phyloP scores from a whole-genome alignment of 1,139 yeast species.

The Taphrina wiesneri region DNA sequence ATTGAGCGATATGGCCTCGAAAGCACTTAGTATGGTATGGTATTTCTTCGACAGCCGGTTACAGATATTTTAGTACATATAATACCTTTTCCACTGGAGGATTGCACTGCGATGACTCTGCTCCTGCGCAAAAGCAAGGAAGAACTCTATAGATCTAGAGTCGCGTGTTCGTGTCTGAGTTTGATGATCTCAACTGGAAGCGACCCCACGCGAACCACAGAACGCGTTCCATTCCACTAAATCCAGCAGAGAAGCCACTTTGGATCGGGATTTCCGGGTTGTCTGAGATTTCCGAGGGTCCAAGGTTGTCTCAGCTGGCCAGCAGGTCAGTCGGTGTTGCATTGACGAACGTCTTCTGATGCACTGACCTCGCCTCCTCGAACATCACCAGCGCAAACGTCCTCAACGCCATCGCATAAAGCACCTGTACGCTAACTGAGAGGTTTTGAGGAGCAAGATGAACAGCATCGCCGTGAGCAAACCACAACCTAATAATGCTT shows the following conservation, averaged over 20 bases:
- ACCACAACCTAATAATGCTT: slow-evolving; percentile 11
- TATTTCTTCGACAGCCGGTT: not conserved
- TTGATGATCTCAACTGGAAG: not conserved
- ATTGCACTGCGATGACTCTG: not conserved
- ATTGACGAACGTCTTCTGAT: too few relatives aligned
- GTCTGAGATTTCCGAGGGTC: not conserved
- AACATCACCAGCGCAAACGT: too few relatives aligned
- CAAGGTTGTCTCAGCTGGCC: too few relatives aligned
- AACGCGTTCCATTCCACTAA: too few relatives aligned
- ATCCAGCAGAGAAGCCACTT: too few relatives aligned
- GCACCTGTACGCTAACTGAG: not conserved
- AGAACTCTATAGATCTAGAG: not conserved
- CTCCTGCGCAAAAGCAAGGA: not conserved
- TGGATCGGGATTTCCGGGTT: not conserved
- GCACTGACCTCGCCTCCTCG: too few relatives aligned
- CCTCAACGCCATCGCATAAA: not conserved
- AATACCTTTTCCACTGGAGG: not conserved
- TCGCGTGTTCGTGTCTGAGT: not conserved
- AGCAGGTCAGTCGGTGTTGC: too few relatives aligned
- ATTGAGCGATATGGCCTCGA: not conserved
- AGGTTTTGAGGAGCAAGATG: not conserved
- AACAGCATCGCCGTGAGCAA: slow-evolving; percentile 9
- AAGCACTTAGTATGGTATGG: not conserved
- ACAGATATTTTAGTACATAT: not conserved
- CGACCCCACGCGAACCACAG: not conserved